phyloP scores from a whole-genome alignment of 169 alveolate species.

The Plasmodium reichenowi region DNA sequence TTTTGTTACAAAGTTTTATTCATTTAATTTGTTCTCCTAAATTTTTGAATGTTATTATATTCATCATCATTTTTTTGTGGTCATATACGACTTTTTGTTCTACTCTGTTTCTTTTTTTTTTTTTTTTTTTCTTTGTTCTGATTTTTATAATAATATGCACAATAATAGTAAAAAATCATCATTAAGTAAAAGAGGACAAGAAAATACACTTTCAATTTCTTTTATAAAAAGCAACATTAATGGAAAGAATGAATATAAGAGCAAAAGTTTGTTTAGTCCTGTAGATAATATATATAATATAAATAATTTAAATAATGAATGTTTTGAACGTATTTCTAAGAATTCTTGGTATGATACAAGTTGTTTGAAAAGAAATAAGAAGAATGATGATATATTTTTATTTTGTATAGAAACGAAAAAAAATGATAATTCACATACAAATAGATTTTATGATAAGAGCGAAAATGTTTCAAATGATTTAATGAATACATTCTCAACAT shows the following conservation, averaged over 20 bases:
- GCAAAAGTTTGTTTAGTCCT: neutral
- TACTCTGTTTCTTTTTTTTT: neutral
- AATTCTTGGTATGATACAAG: conserved; percentile 76
- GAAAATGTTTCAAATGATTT: neutral
- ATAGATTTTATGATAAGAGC: neutral
- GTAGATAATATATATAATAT: neutral
- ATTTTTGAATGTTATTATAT: neutral
- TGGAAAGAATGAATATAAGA: conserved; percentile 22
- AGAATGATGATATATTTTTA: conserved; percentile 21
- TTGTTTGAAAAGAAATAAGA: conserved; percentile 28
- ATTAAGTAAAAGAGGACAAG: conserved; percentile 21
- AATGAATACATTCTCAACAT: neutral
- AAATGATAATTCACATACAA: conserved; percentile 13
- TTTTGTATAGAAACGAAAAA: conserved; percentile 33
- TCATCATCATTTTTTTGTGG: too few relatives aligned
- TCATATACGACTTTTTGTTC: neutral
- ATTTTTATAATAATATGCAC: conserved; percentile 12
- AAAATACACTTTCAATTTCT: neutral
- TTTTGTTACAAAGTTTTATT: neutral
- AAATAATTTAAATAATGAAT: conserved; percentile 15
- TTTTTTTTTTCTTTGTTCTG: neutral
- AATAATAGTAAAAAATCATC: conserved; percentile 10
- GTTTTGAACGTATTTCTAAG: conserved; percentile 54
- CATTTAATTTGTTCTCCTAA: neutral
- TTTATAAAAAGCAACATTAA: conserved; percentile 14